These are phyloP conservation scores for Diaporthe australafricana DNA, from an alignment of 2,329 filamentous ascomycete species.

Conservation along the genomic window DNA sequence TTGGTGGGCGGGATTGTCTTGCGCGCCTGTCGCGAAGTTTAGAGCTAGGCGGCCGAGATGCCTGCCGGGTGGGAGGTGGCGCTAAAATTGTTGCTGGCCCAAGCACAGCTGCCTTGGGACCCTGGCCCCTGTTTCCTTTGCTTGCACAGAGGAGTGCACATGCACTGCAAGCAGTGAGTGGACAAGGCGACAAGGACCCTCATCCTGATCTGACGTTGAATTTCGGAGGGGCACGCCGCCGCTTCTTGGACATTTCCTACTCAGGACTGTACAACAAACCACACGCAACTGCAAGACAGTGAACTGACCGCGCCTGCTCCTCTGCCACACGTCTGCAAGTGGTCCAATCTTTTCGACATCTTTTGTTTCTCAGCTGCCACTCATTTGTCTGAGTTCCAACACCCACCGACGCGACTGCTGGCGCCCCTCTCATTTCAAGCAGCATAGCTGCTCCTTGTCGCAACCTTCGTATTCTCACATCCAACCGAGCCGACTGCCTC, in stretches of 20 bases:
- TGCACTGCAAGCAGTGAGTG: slow-evolving; percentile 26
- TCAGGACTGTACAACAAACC: neutral
- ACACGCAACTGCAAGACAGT: slow-evolving; percentile 9
- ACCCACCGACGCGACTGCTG: slow-evolving; percentile 13
- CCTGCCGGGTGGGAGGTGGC: slow-evolving; percentile 25
- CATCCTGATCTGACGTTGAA: slow-evolving; percentile 36
- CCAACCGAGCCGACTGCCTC: slow-evolving; percentile 40
- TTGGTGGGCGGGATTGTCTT: neutral
- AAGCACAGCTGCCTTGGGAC: neutral
- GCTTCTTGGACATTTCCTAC: slow-evolving; percentile 21
- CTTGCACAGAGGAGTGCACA: neutral
- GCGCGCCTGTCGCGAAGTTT: slow-evolving; percentile 33
- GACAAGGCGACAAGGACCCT: slow-evolving; percentile 26
- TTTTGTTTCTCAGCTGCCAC: neutral
- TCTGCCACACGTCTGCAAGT: slow-evolving; percentile 16
- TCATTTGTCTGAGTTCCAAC: slow-evolving; percentile 20
- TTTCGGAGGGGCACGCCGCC: slow-evolving; percentile 36
- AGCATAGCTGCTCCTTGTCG: slow-evolving; percentile 35
- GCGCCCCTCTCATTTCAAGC: slow-evolving; percentile 31
- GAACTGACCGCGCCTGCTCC: neutral
- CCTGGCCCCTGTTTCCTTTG: slow-evolving; percentile 3
- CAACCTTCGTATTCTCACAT: slow-evolving; percentile 40
- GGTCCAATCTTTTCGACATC: slow-evolving; percentile 6
- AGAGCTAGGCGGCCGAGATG: slow-evolving; percentile 11
- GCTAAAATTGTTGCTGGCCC: slow-evolving; percentile 32